These are phyloP conservation scores for Dictyostelium gargantuum DNA, from an alignment of 208 protist species.

Conservation along the genomic window DNA sequence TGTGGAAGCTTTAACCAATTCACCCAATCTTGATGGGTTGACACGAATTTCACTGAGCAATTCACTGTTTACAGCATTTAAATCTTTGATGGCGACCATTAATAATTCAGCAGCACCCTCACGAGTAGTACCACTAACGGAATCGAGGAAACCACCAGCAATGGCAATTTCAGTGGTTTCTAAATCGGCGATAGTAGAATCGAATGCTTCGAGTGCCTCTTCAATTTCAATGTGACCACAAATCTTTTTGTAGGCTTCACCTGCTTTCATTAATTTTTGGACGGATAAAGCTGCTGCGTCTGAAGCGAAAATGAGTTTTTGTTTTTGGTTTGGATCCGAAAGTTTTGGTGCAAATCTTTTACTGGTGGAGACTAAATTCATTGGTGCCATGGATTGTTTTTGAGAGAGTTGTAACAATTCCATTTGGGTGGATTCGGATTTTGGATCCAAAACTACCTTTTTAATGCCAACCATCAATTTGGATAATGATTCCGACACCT, in stretches of 20 bases:
- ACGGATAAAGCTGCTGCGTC: constrained; percentile 6
- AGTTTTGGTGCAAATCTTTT: constrained; percentile 39
- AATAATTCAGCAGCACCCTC: constrained; percentile 39
- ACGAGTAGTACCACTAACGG: constrained; percentile 9
- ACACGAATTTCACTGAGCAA: neutral
- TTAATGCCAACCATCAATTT: constrained; percentile 53
- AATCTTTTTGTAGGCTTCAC: constrained; percentile 43
- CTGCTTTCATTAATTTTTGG: constrained; percentile 52
- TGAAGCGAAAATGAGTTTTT: neutral
- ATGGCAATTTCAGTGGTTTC: constrained; percentile 49
- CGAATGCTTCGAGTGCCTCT: constrained; percentile 55
- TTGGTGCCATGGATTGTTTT: constrained; percentile 46
- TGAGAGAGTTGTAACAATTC: constrained; percentile 2
- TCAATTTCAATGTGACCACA: constrained; percentile 64
- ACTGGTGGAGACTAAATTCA: constrained; percentile 18
- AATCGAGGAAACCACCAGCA: constrained; percentile 35
- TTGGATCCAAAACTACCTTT: constrained; percentile 12
- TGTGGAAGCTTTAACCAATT: neutral
- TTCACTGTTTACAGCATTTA: constrained; percentile 22
- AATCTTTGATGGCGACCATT: constrained; percentile 16
- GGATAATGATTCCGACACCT: neutral
- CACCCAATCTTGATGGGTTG: constrained; percentile 5
- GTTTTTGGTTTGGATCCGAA: constrained; percentile 53
- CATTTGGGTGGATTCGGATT: constrained; percentile 26
- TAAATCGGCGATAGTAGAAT: constrained; percentile 44